phyloP scores from a whole-genome alignment of 2,329 filamentous ascomycete genomes.

The Diaporthe sp. region DNA sequence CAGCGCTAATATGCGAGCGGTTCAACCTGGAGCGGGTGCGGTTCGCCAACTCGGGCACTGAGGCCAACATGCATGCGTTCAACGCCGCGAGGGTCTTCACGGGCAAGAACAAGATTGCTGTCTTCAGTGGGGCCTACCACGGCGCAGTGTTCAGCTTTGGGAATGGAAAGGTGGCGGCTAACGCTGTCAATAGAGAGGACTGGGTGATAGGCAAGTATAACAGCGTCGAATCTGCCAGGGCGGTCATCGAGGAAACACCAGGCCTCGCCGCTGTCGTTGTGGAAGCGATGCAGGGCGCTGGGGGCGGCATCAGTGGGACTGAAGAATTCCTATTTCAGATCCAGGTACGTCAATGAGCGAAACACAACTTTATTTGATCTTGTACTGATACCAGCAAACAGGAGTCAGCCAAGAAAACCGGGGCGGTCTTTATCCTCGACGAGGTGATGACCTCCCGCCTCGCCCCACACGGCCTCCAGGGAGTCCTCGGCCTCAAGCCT shows the following conservation, averaged over 20 bases:
- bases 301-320: slow-evolving; percentile 67
- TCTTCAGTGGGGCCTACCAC: slow-evolving; percentile 67
- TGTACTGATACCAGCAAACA: slow-evolving; percentile 41
- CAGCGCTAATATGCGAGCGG: slow-evolving; percentile 64
- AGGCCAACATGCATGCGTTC: slow-evolving; percentile 73
- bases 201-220: slow-evolving; percentile 76
- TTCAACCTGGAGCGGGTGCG: slow-evolving; percentile 70
- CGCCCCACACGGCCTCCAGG: slow-evolving; percentile 63
- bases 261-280: slow-evolving; percentile 74
- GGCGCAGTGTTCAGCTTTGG: slow-evolving; percentile 60
- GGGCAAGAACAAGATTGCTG: slow-evolving; percentile 61
- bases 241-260: slow-evolving; percentile 54
- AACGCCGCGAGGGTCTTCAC: slow-evolving; percentile 65
- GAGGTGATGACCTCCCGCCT: slow-evolving; percentile 80
- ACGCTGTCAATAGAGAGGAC: slow-evolving; percentile 65
- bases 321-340: slow-evolving; percentile 66
- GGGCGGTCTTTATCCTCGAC: slow-evolving; percentile 76
- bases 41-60: slow-evolving; percentile 77
- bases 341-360: slow-evolving; percentile 48
- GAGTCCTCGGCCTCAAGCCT: slow-evolving; percentile 60
- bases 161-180: slow-evolving; percentile 52
- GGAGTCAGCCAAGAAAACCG: slow-evolving; percentile 47
- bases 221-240: slow-evolving; percentile 61
- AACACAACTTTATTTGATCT: background rate
- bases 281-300: slow-evolving; percentile 76